These are phyloP conservation scores for Paecilomyces formosus DNA, from an alignment of 2,329 filamentous ascomycete genomes.

Conservation along the genomic window DNA sequence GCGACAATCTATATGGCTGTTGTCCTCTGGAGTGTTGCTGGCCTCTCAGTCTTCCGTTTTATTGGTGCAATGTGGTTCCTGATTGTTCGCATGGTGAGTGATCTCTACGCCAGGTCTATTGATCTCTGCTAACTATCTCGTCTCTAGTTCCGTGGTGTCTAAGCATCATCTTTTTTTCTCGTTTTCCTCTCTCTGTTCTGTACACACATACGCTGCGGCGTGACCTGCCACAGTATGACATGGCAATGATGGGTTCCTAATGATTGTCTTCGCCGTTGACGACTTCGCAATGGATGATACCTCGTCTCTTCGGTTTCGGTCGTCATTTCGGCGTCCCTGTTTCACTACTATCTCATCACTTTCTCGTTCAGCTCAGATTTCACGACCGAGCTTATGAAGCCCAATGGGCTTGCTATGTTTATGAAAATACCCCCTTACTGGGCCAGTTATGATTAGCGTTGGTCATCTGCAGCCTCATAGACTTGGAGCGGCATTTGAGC, in stretches of 20 bases:
- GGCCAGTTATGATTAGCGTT: neutral
- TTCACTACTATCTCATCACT: neutral
- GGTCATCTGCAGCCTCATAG: neutral
- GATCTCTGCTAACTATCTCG: constrained; percentile 18
- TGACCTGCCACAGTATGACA: neutral
- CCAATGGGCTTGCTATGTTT: neutral
- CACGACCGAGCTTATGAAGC: neutral
- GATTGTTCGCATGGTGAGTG: constrained; percentile 77
- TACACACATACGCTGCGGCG: neutral
- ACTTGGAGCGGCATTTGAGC: neutral
- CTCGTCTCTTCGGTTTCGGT: neutral
- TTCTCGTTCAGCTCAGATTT: neutral
- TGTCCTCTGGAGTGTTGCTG: constrained; percentile 84
- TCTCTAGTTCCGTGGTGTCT: constrained; percentile 45
- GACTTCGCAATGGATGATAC: neutral
- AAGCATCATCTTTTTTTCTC: constrained; percentile 7
- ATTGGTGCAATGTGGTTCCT: constrained; percentile 87
- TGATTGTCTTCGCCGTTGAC: neutral
- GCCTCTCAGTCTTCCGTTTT: constrained; percentile 76
- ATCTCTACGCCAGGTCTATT: neutral
- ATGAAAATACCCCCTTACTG: neutral
- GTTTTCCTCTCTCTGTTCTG: neutral
- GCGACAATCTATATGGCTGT: constrained; percentile 79
- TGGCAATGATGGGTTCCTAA: neutral
- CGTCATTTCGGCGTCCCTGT: neutral